Conservation (phyloP, 257 asterid species). For the Plantago major region DNA sequence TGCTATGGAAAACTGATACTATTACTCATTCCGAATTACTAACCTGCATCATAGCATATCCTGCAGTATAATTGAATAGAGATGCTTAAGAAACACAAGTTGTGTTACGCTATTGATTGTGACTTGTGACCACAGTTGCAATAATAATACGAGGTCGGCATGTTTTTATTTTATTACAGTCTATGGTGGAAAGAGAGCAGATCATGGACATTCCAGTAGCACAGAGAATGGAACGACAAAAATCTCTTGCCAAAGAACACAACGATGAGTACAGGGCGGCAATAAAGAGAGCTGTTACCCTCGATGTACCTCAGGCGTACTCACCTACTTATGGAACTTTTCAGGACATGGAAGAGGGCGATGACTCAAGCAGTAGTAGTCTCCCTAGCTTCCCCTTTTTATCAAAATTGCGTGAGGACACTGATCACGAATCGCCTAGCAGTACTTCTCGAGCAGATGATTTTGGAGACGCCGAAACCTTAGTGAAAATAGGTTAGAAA, state of each 20-base stretch:
- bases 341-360: slow-evolving; percentile 42
- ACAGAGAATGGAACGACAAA: slow-evolving; percentile 79
- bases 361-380: slow-evolving; percentile 31
- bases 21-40: too few species aligned
- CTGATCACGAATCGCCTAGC: background rate
- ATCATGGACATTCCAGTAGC: slow-evolving; percentile 58
- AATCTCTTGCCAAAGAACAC: slow-evolving; percentile 68
- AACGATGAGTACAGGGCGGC: slow-evolving; percentile 75
- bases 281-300: slow-evolving; percentile 66
- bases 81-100: too few species aligned
- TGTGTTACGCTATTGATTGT: too few species aligned
- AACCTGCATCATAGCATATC: too few species aligned
- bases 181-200: slow-evolving; percentile 57
- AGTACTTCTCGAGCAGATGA: background rate
- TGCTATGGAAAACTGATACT: too few species aligned
- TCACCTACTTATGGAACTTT: slow-evolving; percentile 90
- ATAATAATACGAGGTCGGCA: slow-evolving; percentile 13
- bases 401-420: slow-evolving; percentile 15
- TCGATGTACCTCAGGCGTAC: slow-evolving; percentile 61
- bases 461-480: slow-evolving; percentile 6
- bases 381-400: slow-evolving; percentile 15
- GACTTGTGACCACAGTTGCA: background rate
- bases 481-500: slow-evolving; percentile 5
- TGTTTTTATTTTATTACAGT: slow-evolving; percentile 37
- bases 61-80: too few species aligned